Conservation (phyloP, 352 stramenopile genomes). For the Phytophthora foliorum region DNA sequence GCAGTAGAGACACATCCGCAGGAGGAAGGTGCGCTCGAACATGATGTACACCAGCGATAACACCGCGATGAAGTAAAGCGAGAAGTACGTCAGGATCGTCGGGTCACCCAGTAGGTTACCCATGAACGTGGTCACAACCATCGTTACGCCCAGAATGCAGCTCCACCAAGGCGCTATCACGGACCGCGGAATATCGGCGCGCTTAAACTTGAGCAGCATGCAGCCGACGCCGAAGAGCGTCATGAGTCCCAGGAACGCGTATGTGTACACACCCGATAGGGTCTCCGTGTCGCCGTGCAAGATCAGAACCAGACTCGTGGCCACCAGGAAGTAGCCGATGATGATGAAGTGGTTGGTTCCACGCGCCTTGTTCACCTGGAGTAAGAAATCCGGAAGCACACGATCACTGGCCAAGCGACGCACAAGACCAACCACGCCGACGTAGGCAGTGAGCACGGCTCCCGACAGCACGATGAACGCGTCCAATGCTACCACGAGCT, state of each 20-base stretch:
- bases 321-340: conserved; percentile 91
- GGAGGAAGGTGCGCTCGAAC: conserved; percentile 90
- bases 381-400: conserved; percentile 83
- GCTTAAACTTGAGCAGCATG: conserved; percentile 97
- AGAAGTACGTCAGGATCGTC: conserved; percentile 91
- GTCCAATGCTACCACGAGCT: conserved; percentile 88
- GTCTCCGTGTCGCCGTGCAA: conserved; percentile 93
- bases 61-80: conserved; percentile 89
- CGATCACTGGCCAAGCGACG: conserved; percentile 93
- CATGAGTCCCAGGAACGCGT: conserved; percentile 96
- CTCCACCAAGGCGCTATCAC: conserved; percentile 91
- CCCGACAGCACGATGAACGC: conserved; percentile 96
- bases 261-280: conserved; percentile 95
- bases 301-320: conserved; percentile 90
- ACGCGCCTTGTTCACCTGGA: conserved; percentile 84
- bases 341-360: conserved; percentile 95
- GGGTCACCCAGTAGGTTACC: conserved; percentile 89
- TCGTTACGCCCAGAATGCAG: conserved; percentile 80
- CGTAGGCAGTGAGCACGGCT: conserved; percentile 94
- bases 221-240: conserved; percentile 94
- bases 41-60: conserved; percentile 88
- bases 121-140: conserved; percentile 89
- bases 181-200: conserved; percentile 87
- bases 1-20: conserved; percentile 85
- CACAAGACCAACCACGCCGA: conserved; percentile 93